These are phyloP conservation scores for Arctium minus DNA, from an alignment of 129 eudicot species.

Conservation along the genomic window DNA sequence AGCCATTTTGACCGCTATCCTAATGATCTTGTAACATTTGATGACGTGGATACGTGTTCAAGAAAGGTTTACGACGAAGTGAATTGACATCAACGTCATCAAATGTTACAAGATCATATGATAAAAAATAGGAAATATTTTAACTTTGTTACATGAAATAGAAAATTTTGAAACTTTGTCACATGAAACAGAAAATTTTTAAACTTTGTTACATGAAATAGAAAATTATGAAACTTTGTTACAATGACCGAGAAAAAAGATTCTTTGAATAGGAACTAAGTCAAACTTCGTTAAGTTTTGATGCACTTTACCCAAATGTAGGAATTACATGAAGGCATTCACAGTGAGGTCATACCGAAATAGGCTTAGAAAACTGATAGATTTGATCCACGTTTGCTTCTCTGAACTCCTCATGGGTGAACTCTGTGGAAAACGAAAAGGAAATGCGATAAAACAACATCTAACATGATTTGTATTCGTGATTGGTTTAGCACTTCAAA, in stretches of 20 bases:
- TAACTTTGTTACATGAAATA: neutral
- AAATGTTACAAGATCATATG: neutral
- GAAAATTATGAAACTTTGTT: neutral
- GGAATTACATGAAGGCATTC: neutral
- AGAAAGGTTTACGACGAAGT: neutral
- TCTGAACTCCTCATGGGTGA: constrained; percentile 56
- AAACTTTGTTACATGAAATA: neutral
- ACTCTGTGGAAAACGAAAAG: constrained; percentile 40
- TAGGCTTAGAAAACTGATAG: constrained; percentile 91
- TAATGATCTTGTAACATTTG: neutral
- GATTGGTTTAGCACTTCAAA: neutral
- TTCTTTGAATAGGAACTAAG: neutral
- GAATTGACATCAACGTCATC: neutral
- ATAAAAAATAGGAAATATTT: too few relatives aligned
- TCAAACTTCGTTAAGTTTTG: neutral
- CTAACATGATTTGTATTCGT: neutral
- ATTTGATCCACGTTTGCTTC: constrained; percentile 82
- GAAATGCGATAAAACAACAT: neutral
- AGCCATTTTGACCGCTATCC: neutral
- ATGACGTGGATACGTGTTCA: neutral
- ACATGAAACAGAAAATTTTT: too few relatives aligned
- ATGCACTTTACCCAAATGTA: neutral
- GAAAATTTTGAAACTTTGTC: neutral
- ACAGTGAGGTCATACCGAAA: constrained; percentile 44
- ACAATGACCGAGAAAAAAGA: too few relatives aligned